A percentile compares a stretch with the other conserved stretches of the same genome.
These are phyloP conservation scores for Apophysomyces variabilis DNA, from an alignment of 371 early-diverging fungal genomes.

Conservation along the genomic window DNA sequence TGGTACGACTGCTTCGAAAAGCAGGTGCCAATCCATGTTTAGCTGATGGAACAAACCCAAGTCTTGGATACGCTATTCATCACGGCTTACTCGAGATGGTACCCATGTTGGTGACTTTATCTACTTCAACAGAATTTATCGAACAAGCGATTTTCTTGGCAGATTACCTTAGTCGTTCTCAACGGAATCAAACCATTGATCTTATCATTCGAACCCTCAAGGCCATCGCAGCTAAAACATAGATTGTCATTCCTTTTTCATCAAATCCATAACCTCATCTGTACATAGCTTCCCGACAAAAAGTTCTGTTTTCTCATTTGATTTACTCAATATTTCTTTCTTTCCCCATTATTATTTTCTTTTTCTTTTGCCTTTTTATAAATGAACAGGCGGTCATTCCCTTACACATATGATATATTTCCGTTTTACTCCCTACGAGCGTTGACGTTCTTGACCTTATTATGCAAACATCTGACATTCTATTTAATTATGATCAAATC, in stretches of 20 bases:
- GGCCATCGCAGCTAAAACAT: not conserved
- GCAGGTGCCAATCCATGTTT: slow-evolving; percentile 33
- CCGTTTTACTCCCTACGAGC: too few species aligned
- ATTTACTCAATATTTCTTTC: too few species aligned
- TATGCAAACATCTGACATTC: too few species aligned
- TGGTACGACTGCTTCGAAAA: slow-evolving; percentile 34
- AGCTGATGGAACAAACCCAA: slow-evolving; percentile 35
- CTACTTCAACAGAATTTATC: slow-evolving; percentile 37
- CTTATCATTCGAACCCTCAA: not conserved
- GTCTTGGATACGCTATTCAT: slow-evolving; percentile 43
- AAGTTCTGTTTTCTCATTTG: too few species aligned
- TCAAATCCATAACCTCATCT: not conserved
- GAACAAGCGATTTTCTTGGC: slow-evolving; percentile 35
- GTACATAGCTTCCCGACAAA: not conserved
- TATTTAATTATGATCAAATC: too few species aligned
- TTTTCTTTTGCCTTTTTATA: too few species aligned
- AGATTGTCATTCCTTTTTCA: not conserved
- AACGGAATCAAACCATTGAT: not conserved
- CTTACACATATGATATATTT: too few species aligned
- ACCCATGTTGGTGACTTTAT: slow-evolving; percentile 32
- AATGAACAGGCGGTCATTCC: too few species aligned
- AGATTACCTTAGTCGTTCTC: not conserved
- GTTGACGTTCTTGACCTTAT: too few species aligned
- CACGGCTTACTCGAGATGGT: slow-evolving; percentile 51
- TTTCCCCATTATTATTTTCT: too few species aligned